Base-by-base conservation (phyloP, 345 rosid species). In the Acer campestre region DNA sequence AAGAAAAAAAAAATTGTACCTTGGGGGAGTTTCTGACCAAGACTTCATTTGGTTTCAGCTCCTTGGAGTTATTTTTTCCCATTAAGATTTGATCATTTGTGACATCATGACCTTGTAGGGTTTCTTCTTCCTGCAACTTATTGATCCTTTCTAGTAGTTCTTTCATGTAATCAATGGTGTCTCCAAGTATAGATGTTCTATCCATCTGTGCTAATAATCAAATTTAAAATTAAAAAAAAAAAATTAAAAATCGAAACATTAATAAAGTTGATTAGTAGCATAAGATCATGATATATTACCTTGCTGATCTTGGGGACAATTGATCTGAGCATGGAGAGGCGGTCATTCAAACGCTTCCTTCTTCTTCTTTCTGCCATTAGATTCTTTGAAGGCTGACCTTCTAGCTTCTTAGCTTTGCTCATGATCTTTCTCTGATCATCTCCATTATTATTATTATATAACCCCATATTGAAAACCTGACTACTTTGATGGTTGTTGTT, bases 231-330 rank as follows among this genome's bases (percentile, higher is more conserved):
- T 35, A 0, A 29, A 29, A 29, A 31, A 31, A 31, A 3, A 31
- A 31, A 31, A 31, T 4, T 31, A 35, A 35, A 35, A 35, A 35
- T 35, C 5, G 6, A 35, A 35, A 4, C 38, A 35, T 5, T 35
- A 35, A 35, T 35, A 35, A 35, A 35, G 38, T 35, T 35, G 38
- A 35, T 35, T 35, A 35, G 38, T 35, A 35, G 38, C 38, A 35
- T 35, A 35, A 4, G 38, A 35, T 35, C 0, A 35, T 35, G 10
- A 68, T 29, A 29, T 2, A 29, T 76, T 67, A 92, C 98, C 97
- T 94, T 94, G 84, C 96, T 92, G 85, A 94, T 94, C 89, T 94
- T 94, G 12, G 98, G 97, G 64, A 94, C 98, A 35, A 94, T 89
- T 80, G 98, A 94, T 87, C 98, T 86, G 65, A 94, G 90, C 95